phyloP scores from a whole-genome alignment of 2,329 filamentous ascomycete genomes.

The Epichloe scottii region DNA sequence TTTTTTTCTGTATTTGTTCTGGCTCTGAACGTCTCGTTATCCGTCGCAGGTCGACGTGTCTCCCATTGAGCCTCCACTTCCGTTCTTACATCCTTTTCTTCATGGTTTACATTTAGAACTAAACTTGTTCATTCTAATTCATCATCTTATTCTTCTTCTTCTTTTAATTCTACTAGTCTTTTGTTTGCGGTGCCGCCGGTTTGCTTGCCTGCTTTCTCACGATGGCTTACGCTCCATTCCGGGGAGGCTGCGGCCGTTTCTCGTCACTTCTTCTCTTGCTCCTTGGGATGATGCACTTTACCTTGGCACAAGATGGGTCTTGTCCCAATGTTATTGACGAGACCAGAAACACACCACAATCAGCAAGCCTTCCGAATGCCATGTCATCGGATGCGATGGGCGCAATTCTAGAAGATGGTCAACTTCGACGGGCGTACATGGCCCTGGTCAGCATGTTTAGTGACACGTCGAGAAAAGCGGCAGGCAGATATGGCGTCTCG shows the following conservation, averaged over 20 bases:
- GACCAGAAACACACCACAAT: neutral
- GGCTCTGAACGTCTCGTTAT: neutral
- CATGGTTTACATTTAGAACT: too few relatives aligned
- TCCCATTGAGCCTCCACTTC: too few relatives aligned
- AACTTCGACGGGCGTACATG: constrained; percentile 8
- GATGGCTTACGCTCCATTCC: neutral
- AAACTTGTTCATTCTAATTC: too few relatives aligned
- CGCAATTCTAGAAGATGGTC: neutral
- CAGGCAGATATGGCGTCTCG: constrained; percentile 4
- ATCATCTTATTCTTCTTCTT: neutral
- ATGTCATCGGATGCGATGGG: neutral
- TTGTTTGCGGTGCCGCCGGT: neutral
- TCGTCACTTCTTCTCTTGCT: neutral
- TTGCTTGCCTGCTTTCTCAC: neutral
- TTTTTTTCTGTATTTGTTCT: neutral
- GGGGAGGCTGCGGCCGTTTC: neutral
- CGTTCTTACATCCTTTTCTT: too few relatives aligned
- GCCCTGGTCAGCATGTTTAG: constrained; percentile 9
- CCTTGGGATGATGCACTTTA: neutral
- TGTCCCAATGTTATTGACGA: neutral
- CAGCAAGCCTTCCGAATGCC: neutral
- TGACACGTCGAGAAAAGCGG: constrained; percentile 7
- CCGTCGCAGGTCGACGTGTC: neutral
- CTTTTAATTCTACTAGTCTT: neutral
- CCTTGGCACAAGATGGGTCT: neutral